Conservation (phyloP, 805 yeast species). For the Kluyveromyces wickerhamii region DNA sequence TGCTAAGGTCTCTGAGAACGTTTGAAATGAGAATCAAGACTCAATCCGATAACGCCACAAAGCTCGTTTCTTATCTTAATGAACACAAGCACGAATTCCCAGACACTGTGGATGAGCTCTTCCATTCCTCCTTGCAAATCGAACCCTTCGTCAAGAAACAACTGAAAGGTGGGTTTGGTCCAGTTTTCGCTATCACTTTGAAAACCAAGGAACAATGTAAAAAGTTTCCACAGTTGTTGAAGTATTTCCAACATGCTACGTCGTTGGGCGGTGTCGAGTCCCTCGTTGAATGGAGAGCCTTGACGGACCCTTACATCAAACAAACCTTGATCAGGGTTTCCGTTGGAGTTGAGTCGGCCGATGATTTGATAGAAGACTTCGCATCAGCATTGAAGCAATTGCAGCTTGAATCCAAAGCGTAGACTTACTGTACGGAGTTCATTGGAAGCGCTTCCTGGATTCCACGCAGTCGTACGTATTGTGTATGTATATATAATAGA, state of each 20-base stretch:
- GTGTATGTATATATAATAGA: no score
- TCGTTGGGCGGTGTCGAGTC: slow-evolving; percentile 92
- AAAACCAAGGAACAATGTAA: slow-evolving; percentile 47
- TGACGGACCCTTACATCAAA: slow-evolving; percentile 53
- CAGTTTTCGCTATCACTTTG: slow-evolving; percentile 66
- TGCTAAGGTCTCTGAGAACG: slow-evolving; percentile 75
- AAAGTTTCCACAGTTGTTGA: slow-evolving; percentile 53
- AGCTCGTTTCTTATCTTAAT: slow-evolving; percentile 50
- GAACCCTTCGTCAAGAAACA: slow-evolving; percentile 63
- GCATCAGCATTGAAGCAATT: slow-evolving; percentile 41
- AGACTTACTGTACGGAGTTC: no score
- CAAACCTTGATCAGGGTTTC: slow-evolving; percentile 63
- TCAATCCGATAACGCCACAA: slow-evolving; percentile 57
- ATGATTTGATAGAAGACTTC: slow-evolving; percentile 71
- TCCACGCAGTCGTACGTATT: no score
- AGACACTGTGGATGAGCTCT: slow-evolving; percentile 43
- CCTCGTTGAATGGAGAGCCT: slow-evolving; percentile 81
- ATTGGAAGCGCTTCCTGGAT: no score
- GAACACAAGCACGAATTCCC: slow-evolving; percentile 39
- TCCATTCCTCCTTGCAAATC: slow-evolving; percentile 71
- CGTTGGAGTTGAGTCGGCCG: slow-evolving; percentile 68
- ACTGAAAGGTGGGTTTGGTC: slow-evolving; percentile 56
- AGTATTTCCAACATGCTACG: slow-evolving; percentile 81
- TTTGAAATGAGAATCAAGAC: slow-evolving; percentile 59
- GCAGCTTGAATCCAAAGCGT: no score